Evolutionary conservation across 1,284 basidiomycete genomes (phyloP).

Genomic region (Cutaneotrichosporon cavernicola): DNA sequence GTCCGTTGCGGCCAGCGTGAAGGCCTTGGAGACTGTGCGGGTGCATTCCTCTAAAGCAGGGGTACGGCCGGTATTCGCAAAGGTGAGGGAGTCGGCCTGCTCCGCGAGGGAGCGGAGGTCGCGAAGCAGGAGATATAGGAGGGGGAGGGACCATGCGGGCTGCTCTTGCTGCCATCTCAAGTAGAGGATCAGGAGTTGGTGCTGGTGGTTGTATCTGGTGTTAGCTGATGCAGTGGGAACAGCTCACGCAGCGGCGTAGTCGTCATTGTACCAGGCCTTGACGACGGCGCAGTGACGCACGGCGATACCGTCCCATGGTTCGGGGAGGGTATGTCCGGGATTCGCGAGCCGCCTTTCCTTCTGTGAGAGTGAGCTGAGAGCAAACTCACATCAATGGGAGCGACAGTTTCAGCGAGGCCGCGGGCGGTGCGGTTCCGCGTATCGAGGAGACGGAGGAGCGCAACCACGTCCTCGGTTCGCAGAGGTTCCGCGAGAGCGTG

Average conservation of each 20-base stretch:
- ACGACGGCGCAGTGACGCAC: slow-evolving; percentile 48
- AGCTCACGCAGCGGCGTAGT: slow-evolving; percentile 35
- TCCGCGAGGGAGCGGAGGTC: slow-evolving; percentile 78
- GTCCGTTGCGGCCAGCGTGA: slow-evolving; percentile 85
- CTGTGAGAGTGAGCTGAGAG: slow-evolving; percentile 1
- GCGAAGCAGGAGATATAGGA: slow-evolving; percentile 71
- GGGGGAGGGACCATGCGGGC: slow-evolving; percentile 76
- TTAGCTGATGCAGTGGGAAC: slow-evolving; percentile 2
- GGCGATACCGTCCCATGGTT: slow-evolving; percentile 49
- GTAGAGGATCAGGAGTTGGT: slow-evolving; percentile 60
- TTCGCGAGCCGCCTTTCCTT: slow-evolving; percentile 40
- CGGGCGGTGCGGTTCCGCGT: slow-evolving; percentile 39
- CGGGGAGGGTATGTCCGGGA: slow-evolving; percentile 40
- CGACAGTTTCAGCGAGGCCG: slow-evolving; percentile 44
- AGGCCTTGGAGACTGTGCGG: slow-evolving; percentile 84
- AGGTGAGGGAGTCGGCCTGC: slow-evolving; percentile 39
- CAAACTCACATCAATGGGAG: slow-evolving; percentile 39
- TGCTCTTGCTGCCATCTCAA: slow-evolving; percentile 72
- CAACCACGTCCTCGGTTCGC: slow-evolving; percentile 30
- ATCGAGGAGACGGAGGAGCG: slow-evolving; percentile 39
- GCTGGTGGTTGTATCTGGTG: slow-evolving; percentile 42
- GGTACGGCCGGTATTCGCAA: slow-evolving; percentile 56
- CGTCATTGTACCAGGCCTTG: slow-evolving; percentile 35
- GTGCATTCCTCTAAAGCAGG: slow-evolving; percentile 89
- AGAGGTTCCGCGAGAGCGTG: slow-evolving; percentile 42